These are phyloP conservation scores for Penicillium chermesinum DNA, from an alignment of 495 filamentous ascomycete species.

Conservation along the genomic window DNA sequence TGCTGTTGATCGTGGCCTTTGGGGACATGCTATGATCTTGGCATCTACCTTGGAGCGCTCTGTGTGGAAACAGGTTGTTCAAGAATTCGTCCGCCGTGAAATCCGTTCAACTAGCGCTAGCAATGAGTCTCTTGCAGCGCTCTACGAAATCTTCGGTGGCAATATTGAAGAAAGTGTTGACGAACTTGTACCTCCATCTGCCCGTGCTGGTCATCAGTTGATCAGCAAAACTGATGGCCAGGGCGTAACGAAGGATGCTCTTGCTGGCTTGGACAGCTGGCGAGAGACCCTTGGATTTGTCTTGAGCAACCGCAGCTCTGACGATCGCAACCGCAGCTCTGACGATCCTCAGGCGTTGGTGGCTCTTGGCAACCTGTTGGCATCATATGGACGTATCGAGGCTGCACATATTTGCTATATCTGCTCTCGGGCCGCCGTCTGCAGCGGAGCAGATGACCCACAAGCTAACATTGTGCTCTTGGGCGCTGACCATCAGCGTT, in stretches of 20 bases:
- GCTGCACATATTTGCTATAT: conserved; percentile 86
- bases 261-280: conserved; percentile 89
- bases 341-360: conserved; percentile 72
- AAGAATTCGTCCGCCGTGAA: conserved; percentile 90
- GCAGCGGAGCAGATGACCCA: conserved; percentile 81
- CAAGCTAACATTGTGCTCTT: conserved; percentile 74
- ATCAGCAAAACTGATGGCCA: conserved; percentile 61
- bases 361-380: conserved; percentile 77
- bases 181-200: conserved; percentile 91
- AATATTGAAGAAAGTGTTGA: conserved; percentile 94
- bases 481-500: conserved; percentile 69
- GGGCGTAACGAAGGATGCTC: conserved; percentile 62
- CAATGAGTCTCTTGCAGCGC: conserved; percentile 76
- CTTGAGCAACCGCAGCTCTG: conserved; percentile 76
- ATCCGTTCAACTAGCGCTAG: conserved; percentile 72
- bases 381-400: conserved; percentile 79
- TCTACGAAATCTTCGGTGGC: conserved; percentile 90
- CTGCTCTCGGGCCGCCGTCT: conserved; percentile 55
- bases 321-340: conserved; percentile 79
- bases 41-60: conserved; percentile 64
- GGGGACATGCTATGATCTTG: conserved; percentile 94
- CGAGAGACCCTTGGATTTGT: conserved; percentile 82
- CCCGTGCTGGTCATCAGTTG: conserved; percentile 86
- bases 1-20: conserved; percentile 88
- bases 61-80: conserved; percentile 86